phyloP scores from a whole-genome alignment of 371 early-diverging fungal genomes.

The Edhazardia aedis region DNA sequence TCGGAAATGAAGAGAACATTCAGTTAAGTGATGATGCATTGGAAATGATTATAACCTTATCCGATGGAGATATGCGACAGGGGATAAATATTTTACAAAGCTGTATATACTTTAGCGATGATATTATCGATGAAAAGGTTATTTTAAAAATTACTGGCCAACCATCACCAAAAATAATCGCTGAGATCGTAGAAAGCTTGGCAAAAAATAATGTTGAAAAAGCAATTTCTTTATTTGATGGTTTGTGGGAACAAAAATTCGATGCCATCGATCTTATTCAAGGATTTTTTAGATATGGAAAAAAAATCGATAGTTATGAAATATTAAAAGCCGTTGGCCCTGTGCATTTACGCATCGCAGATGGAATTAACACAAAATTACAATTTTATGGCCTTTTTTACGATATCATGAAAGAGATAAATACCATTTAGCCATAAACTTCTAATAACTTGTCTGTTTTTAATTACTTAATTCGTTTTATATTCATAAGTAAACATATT shows the following conservation, averaged over 20 bases:
- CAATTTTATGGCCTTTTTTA: slow-evolving; percentile 35
- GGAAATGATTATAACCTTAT: slow-evolving; percentile 20
- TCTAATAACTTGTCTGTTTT: too few species aligned
- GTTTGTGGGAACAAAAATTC: slow-evolving; percentile 28
- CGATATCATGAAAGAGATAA: too few species aligned
- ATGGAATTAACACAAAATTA: slow-evolving; percentile 27
- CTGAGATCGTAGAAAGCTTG: slow-evolving; percentile 8
- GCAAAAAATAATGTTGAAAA: slow-evolving; percentile 13
- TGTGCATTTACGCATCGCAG: slow-evolving; percentile 16
- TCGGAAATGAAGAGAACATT: neutral
- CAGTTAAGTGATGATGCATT: neutral
- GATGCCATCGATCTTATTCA: slow-evolving; percentile 29
- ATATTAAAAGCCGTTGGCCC: slow-evolving; percentile 20
- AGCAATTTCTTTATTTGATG: slow-evolving; percentile 20
- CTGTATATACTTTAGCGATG: neutral
- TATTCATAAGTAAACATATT: too few species aligned
- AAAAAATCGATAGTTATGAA: slow-evolving; percentile 29
- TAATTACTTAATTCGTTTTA: too few species aligned
- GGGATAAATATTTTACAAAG: slow-evolving; percentile 38
- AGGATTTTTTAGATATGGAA: slow-evolving; percentile 31
- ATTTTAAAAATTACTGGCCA: slow-evolving; percentile 27
- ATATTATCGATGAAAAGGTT: neutral
- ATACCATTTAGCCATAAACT: too few species aligned
- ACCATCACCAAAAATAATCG: slow-evolving; percentile 28
- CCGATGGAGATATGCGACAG: slow-evolving; percentile 44